phyloP scores from a whole-genome alignment of 768 basidiomycete species.

The Neoboletus magnificus region DNA sequence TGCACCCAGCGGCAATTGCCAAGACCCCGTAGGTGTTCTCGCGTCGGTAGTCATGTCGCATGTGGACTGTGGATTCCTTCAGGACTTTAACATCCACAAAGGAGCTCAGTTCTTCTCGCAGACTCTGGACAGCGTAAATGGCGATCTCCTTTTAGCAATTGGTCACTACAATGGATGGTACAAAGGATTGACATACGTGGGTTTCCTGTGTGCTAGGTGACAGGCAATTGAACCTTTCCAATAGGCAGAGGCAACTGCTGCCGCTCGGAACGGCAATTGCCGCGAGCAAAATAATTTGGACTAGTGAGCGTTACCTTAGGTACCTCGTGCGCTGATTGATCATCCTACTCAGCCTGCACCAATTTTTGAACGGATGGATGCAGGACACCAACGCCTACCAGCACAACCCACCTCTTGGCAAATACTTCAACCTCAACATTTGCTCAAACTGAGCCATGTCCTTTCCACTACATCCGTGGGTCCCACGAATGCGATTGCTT shows the following conservation, averaged over 20 bases:
- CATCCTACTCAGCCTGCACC: conserved; percentile 49
- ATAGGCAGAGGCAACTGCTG: conserved; percentile 56
- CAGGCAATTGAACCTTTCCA: background rate
- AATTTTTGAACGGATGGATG: conserved; percentile 72
- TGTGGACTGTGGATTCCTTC: background rate
- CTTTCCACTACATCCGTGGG: background rate
- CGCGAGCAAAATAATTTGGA: conserved; percentile 81
- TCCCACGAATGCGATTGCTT: background rate
- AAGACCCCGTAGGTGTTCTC: conserved; percentile 33
- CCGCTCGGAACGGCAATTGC: conserved; percentile 53
- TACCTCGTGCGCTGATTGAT: too few species aligned
- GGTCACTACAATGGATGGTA: conserved; percentile 81
- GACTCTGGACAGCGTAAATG: conserved; percentile 40
- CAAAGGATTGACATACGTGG: conserved; percentile 54
- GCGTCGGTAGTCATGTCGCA: background rate
- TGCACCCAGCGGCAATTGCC: conserved; percentile 45
- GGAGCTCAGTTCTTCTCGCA: conserved; percentile 59
- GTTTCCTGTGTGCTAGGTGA: conserved; percentile 13
- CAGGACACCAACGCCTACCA: conserved; percentile 55
- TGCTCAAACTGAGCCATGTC: conserved; percentile 23
- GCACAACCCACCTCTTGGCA: conserved; percentile 44
- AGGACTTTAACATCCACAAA: conserved; percentile 73
- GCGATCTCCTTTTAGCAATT: conserved; percentile 54
- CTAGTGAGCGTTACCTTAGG: conserved; percentile 58
- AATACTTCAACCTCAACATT: conserved; percentile 61